phyloP scores from a whole-genome alignment of 2,329 filamentous ascomycete genomes.

The Neofusicoccum ribis region DNA sequence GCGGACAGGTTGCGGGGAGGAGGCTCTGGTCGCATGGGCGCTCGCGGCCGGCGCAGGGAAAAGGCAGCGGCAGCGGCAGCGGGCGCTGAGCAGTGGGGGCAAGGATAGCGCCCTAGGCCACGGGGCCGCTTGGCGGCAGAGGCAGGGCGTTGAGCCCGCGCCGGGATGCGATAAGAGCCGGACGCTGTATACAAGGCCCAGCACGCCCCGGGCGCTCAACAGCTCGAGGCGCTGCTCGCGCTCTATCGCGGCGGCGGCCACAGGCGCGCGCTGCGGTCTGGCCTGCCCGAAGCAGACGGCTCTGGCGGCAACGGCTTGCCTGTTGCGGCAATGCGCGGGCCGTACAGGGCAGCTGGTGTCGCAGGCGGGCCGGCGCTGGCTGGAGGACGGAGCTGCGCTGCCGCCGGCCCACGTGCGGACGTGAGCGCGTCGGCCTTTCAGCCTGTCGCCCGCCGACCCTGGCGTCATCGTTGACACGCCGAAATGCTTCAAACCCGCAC shows the following conservation, averaged over 20 bases:
- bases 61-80: background rate
- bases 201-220: background rate
- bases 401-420: background rate
- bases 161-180: background rate
- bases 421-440: too few species aligned
- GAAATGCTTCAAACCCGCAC: background rate
- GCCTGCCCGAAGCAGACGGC: background rate
- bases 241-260: background rate
- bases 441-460: background rate
- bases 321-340: slow-evolving; percentile 6
- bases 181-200: background rate
- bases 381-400: too few species aligned
- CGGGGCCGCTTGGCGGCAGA: background rate
- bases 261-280: background rate
- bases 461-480: background rate
- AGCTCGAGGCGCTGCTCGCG: too few species aligned
- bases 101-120: background rate
- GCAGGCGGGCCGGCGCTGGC: too few species aligned
- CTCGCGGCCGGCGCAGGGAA: background rate
- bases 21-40: background rate
- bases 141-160: background rate
- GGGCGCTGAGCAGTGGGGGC: background rate
- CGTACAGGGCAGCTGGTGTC: slow-evolving; percentile 6
- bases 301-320: background rate
- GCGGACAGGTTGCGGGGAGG: background rate